These are phyloP conservation scores for Bipolaris gigantea DNA, from an alignment of 2,329 filamentous ascomycete species.

Conservation along the genomic window DNA sequence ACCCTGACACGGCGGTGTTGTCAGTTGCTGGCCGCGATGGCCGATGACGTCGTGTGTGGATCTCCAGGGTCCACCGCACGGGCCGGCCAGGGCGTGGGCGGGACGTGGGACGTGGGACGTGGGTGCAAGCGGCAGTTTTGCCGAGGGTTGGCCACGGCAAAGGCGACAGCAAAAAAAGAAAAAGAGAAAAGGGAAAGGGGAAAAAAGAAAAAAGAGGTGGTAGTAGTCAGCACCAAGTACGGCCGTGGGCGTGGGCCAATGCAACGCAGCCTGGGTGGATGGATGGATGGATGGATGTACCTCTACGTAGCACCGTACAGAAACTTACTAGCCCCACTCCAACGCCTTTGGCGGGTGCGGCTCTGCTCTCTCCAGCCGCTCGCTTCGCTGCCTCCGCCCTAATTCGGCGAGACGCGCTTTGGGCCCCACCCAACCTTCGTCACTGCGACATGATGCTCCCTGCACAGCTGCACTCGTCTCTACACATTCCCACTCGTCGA, in stretches of 20 bases:
- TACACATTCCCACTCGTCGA: constrained; percentile 11
- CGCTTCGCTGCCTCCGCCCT: constrained; percentile 7
- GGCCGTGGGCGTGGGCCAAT: not conserved
- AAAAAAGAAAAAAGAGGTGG: not conserved
- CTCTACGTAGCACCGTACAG: not conserved
- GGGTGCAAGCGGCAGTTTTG: constrained; percentile 13
- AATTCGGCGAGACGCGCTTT: constrained; percentile 26
- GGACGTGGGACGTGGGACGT: not conserved
- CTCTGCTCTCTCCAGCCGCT: constrained; percentile 16
- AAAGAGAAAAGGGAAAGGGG: too few species aligned
- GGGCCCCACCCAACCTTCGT: constrained; percentile 21
- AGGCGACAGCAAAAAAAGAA: not conserved
- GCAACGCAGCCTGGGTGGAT: not conserved
- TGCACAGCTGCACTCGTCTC: constrained; percentile 14
- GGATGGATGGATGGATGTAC: too few species aligned
- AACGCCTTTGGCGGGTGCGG: constrained; percentile 8
- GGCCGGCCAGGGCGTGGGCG: constrained; percentile 10
- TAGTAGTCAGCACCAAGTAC: too few species aligned
- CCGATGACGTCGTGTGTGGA: constrained; percentile 38
- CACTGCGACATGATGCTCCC: constrained; percentile 17
- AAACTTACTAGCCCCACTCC: not conserved
- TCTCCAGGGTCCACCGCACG: constrained; percentile 24
- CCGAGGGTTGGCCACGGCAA: not conserved
- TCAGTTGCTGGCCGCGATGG: constrained; percentile 25
- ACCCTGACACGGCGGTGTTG: constrained; percentile 14